A percentile compares a stretch with the other conserved stretches of the same genome.
These are phyloP conservation scores for Penicillium occitanis DNA, from an alignment of 2,329 filamentous ascomycete genomes.

Conservation along the genomic window DNA sequence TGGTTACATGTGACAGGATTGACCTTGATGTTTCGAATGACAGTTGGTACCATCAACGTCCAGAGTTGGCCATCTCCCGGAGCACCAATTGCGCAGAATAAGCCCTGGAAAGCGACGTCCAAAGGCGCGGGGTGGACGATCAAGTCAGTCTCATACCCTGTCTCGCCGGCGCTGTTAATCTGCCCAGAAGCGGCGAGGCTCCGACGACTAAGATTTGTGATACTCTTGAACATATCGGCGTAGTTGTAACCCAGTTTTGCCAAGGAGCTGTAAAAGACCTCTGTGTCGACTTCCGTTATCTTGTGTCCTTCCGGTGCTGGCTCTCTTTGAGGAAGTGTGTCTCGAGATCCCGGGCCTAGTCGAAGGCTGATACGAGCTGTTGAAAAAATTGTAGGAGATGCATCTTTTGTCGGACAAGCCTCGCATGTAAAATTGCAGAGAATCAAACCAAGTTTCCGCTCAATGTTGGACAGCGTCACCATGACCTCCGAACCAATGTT, in stretches of 20 bases:
- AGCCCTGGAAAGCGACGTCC: slow-evolving; percentile 14
- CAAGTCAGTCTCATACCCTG: background rate
- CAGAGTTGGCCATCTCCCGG: slow-evolving; percentile 25
- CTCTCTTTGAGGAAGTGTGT: background rate
- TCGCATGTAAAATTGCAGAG: slow-evolving; percentile 2
- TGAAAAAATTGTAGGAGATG: background rate
- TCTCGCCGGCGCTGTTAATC: background rate
- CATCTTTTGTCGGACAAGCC: background rate
- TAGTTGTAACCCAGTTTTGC: slow-evolving; percentile 32
- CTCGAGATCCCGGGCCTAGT: background rate
- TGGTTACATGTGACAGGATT: slow-evolving; percentile 3
- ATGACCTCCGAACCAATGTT: slow-evolving; percentile 5
- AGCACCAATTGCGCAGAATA: slow-evolving; percentile 24
- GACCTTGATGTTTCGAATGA: slow-evolving; percentile 4
- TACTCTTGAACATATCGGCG: slow-evolving; percentile 27
- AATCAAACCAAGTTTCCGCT: background rate
- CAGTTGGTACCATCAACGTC: slow-evolving; percentile 2
- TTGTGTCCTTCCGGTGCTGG: background rate
- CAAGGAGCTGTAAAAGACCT: slow-evolving; percentile 31
- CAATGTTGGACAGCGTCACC: slow-evolving; percentile 9
- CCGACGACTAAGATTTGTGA: slow-evolving; percentile 20
- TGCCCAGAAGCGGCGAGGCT: slow-evolving; percentile 24
- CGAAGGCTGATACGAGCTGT: background rate
- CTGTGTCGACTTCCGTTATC: slow-evolving; percentile 23
- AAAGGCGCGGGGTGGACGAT: slow-evolving; percentile 15